Conservation (phyloP, 2,329 filamentous ascomycete species). For the Penicillium sp. region DNA sequence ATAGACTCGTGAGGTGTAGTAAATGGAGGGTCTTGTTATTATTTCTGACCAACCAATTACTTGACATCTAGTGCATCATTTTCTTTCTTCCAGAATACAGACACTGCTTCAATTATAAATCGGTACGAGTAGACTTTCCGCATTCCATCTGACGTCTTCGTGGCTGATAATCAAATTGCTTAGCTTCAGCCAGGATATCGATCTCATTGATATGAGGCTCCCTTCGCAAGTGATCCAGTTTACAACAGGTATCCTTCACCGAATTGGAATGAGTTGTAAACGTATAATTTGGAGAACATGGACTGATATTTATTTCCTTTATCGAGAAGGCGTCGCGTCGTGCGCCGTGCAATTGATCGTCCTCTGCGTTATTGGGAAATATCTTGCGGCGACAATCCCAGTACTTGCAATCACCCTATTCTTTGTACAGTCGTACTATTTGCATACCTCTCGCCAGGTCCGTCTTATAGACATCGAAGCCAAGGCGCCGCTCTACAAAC, state of each 20-base stretch:
- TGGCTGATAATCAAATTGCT: neutral
- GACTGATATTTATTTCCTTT: neutral
- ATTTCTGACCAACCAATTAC: neutral
- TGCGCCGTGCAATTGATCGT: slow-evolving; percentile 45
- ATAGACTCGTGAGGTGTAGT: neutral
- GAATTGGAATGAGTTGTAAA: too few relatives aligned
- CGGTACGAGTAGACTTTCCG: neutral
- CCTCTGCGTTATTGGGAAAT: slow-evolving; percentile 46
- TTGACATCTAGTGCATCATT: slow-evolving; percentile 1
- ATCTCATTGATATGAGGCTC: neutral
- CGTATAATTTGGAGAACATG: too few relatives aligned
- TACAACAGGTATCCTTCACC: neutral
- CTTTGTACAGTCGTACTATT: slow-evolving; percentile 54
- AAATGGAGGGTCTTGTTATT: too few relatives aligned
- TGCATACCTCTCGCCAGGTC: slow-evolving; percentile 58
- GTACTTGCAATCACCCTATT: slow-evolving; percentile 46
- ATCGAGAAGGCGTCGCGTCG: slow-evolving; percentile 16
- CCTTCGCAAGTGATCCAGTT: slow-evolving; percentile 21
- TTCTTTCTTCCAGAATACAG: slow-evolving; percentile 8
- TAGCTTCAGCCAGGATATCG: slow-evolving; percentile 21
- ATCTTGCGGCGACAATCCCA: slow-evolving; percentile 50
- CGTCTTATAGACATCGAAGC: slow-evolving; percentile 59
- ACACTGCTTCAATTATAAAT: slow-evolving; percentile 9
- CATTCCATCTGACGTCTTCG: too few relatives aligned
- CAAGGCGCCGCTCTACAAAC: slow-evolving; percentile 57